These are phyloP conservation scores for Forsythia suspensa DNA, from an alignment of 257 asterid species.

Conservation along the genomic window DNA sequence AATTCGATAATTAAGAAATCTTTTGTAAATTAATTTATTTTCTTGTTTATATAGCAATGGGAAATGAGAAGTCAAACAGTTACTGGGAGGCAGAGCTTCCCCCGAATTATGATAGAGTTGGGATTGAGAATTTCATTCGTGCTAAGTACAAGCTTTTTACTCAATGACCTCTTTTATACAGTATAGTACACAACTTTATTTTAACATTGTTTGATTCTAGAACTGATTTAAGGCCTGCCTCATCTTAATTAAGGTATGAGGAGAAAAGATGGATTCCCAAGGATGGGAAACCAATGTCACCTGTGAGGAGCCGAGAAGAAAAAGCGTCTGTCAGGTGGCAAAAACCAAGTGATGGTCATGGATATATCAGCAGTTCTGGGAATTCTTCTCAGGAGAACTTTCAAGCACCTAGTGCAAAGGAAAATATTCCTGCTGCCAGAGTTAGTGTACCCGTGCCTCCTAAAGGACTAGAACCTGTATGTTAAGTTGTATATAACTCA, in stretches of 20 bases:
- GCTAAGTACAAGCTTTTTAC: constrained; percentile 72
- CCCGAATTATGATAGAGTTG: constrained; percentile 97
- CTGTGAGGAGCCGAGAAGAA: constrained; percentile 61
- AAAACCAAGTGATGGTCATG: constrained; percentile 60
- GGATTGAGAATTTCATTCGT: constrained; percentile 98
- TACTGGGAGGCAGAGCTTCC: constrained; percentile 99
- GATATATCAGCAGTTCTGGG: constrained; percentile 45
- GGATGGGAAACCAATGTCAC: constrained; percentile 70
- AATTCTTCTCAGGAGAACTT: constrained; percentile 47
- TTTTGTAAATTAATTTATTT: constrained; percentile 1
- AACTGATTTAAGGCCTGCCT: constrained; percentile 26
- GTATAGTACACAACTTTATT: constrained; percentile 7
- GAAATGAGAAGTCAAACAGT: constrained; percentile 93
- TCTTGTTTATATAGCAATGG: constrained; percentile 70
- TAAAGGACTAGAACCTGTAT: constrained; percentile 66
- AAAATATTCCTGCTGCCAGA: constrained; percentile 49
- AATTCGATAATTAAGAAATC: not conserved
- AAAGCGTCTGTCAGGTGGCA: constrained; percentile 61
- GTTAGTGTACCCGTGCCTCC: constrained; percentile 63
- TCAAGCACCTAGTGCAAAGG: constrained; percentile 43
- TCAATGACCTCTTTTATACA: constrained; percentile 1
- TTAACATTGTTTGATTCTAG: constrained; percentile 14
- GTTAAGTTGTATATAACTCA: constrained; percentile 24
- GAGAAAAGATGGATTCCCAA: constrained; percentile 91
- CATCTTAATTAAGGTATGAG: constrained; percentile 64